Evolutionary conservation across 768 basidiomycete genomes (phyloP), one percentile per base, ranked within the genome.

Genomic region (Termitomyces sp.): DNA sequence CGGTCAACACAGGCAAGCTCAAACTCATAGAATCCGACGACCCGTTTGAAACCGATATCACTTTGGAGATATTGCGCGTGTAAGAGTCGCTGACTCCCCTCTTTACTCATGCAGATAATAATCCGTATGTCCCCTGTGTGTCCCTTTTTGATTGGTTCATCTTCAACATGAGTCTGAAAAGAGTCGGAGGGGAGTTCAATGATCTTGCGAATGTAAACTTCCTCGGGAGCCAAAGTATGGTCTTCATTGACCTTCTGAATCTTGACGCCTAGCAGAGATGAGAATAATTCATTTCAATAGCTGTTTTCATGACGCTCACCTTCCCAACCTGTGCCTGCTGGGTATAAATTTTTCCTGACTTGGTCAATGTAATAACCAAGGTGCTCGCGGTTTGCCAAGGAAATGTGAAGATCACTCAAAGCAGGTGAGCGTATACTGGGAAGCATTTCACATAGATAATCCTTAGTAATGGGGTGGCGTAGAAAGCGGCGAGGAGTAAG

Each of bases 21-120:
- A 60, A 74, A 74, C 44, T 74, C 67, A 8, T 68, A 56, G 51
- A 65, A 74, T 0, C 71, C 71, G 3, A 63, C 58, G 5, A 73
- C 59, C 4, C 69, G 59, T 38, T 70, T 69, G 65, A 71, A 73
- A 3, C 62, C 64, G 28, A 72, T 73, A 60, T 74, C 70, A 35
- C 68, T 66, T 55, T 74, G 70, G 2, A 72, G 33, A 51, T 66
- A 74, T 32, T 69, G 66, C 1, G 66, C 65, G 2, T 33, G 4
- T 0, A 56, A 18, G 3, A 74, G 65, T 3, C 62, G 61, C 4
- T 20, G 38, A 59, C 71, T 72, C 4, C 59, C 58, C 9, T 69
- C 62, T 38, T 33, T 33, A 16, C 36, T 53, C 71, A 74, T 73
- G 59, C 28, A 28, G 28, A 28, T 28, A 28, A 28, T 4, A 28